Conservation (phyloP, 2,329 filamentous ascomycete species). For the Trichocomaceae sp. region DNA sequence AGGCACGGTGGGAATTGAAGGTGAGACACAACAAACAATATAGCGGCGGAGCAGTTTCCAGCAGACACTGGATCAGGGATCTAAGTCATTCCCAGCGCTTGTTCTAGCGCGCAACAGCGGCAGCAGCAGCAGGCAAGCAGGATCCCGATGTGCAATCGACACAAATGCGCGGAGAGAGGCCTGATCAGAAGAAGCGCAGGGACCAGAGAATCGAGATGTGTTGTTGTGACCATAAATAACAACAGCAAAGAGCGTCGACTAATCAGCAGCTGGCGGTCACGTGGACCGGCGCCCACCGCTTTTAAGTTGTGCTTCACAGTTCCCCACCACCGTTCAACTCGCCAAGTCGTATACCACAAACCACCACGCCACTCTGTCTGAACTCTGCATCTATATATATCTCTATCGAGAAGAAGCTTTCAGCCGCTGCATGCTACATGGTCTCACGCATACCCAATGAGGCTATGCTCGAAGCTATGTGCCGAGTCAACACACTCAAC, state of each 20-base stretch:
- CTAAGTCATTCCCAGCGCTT: slow-evolving; percentile 23
- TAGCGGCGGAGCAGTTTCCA: slow-evolving; percentile 28
- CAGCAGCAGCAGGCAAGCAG: slow-evolving; percentile 4
- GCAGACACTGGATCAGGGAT: slow-evolving; percentile 22
- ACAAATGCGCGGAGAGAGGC: not conserved
- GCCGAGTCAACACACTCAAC: no score
- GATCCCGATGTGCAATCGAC: not conserved
- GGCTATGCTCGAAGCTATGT: not conserved
- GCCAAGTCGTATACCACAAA: not conserved
- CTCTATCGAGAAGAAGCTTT: not conserved
- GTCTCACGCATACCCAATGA: not conserved
- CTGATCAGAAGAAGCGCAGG: not conserved
- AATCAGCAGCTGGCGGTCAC: not conserved
- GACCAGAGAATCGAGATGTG: slow-evolving; percentile 2
- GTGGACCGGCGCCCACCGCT: not conserved
- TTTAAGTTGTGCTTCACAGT: not conserved
- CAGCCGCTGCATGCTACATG: not conserved
- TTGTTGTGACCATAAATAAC: slow-evolving; percentile 1
- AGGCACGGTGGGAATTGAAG: slow-evolving; percentile 22
- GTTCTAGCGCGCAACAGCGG: not conserved
- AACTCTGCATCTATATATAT: no score
- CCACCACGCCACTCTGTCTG: not conserved
- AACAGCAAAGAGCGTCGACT: not conserved
- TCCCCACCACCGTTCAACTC: not conserved
- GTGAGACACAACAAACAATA: slow-evolving; percentile 23